Conservation (phyloP, 345 rosid genomes). For the Euclidium syriacum region DNA sequence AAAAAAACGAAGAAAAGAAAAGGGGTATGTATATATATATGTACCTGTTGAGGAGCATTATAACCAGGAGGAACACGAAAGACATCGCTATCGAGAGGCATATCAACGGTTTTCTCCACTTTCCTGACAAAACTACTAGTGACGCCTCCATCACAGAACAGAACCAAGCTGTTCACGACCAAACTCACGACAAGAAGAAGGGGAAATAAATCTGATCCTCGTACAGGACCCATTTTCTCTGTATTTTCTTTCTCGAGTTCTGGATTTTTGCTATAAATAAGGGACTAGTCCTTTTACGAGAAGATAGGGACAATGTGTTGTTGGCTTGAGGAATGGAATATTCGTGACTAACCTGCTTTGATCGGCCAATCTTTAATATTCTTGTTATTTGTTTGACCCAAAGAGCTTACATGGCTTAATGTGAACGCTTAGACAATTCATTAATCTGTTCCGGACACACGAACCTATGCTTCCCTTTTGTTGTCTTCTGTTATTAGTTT, state of each 20-base stretch:
- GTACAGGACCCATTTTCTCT: constrained; percentile 18
- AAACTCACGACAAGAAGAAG: constrained; percentile 32
- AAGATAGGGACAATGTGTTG: not conserved
- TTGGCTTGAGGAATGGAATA: not conserved
- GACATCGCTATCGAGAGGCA: constrained; percentile 79
- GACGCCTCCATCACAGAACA: constrained; percentile 57
- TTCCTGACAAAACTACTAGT: constrained; percentile 63
- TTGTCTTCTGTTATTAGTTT: not conserved
- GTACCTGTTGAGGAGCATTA: constrained; percentile 93
- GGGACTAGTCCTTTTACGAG: not conserved
- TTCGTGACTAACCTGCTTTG: not conserved
- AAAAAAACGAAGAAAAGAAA: too few relatives aligned
- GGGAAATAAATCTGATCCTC: not conserved
- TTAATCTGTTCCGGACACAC: constrained; percentile 8
- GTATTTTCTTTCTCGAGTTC: not conserved
- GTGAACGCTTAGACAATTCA: not conserved
- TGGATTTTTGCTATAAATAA: not conserved
- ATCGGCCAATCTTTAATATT: too few relatives aligned
- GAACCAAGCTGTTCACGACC: constrained; percentile 32
- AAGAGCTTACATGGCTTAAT: not conserved
- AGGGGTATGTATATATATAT: too few relatives aligned
- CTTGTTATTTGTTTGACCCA: not conserved
- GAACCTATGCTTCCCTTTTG: constrained; percentile 13
- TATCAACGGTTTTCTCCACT: constrained; percentile 45
- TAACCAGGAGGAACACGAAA: constrained; percentile 60